phyloP scores from a whole-genome alignment of 768 basidiomycete genomes.

The Amanita subjunquillea region DNA sequence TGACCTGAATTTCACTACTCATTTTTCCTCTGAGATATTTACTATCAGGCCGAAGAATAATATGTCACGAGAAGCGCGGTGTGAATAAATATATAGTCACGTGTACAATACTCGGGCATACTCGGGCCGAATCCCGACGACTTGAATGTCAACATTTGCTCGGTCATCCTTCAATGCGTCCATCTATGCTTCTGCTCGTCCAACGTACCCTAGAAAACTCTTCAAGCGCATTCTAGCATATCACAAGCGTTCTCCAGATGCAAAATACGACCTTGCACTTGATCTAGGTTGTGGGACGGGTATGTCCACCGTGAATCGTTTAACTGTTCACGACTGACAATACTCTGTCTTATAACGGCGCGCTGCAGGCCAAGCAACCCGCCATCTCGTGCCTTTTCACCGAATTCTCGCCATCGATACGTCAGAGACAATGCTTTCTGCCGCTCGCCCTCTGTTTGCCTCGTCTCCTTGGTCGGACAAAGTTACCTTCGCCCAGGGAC shows the following conservation, averaged over 20 bases:
- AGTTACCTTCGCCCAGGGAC: conserved; percentile 22
- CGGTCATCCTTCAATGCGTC: conserved; percentile 60
- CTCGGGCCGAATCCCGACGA: too few species aligned
- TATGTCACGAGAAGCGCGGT: too few species aligned
- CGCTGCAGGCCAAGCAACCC: conserved; percentile 54
- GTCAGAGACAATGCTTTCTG: conserved; percentile 56
- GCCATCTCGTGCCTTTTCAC: conserved; percentile 41
- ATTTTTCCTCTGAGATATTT: too few species aligned
- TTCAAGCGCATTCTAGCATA: conserved; percentile 55
- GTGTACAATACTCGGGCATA: too few species aligned
- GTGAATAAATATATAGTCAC: too few species aligned
- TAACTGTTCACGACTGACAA: too few species aligned
- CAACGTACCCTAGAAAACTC: conserved; percentile 59
- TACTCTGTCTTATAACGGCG: too few species aligned
- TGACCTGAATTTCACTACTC: too few species aligned
- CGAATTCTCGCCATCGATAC: conserved; percentile 71
- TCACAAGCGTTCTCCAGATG: conserved; percentile 25
- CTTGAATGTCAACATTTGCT: conserved; percentile 45
- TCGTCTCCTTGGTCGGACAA: conserved; percentile 5
- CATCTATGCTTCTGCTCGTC: conserved; percentile 58
- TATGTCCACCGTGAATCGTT: too few species aligned
- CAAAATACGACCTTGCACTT: conserved; percentile 45
- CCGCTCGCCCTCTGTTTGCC: conserved; percentile 26
- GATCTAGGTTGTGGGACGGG: conserved; percentile 79
- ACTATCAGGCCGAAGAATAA: too few species aligned